Evolutionary conservation across 352 stramenopile species (phyloP).

Genomic region (Pythium myriotylum): DNA sequence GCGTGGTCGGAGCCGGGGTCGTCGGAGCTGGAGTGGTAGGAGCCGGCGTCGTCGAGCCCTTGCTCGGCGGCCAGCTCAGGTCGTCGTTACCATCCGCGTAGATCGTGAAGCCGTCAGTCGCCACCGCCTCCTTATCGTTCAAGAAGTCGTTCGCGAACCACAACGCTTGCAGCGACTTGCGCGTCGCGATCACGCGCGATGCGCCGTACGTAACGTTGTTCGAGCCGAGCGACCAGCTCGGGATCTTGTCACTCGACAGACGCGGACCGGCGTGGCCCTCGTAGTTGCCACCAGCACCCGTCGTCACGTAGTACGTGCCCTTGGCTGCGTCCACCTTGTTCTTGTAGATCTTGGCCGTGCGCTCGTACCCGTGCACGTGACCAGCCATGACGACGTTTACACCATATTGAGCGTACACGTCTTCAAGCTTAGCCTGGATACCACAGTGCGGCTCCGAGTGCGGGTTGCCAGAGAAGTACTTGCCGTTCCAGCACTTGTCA

Average conservation of each 20-base stretch:
- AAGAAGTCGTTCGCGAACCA: conserved; percentile 52
- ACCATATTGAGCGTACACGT: conserved; percentile 43
- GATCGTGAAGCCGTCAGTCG: conserved; percentile 53
- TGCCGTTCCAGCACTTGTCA: conserved; percentile 59
- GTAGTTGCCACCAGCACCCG: conserved; percentile 50
- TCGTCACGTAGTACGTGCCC: conserved; percentile 53
- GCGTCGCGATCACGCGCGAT: conserved; percentile 49
- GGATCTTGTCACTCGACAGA: conserved; percentile 28
- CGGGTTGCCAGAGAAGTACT: conserved; percentile 38
- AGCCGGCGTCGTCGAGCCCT: conserved; percentile 13
- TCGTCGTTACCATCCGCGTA: conserved; percentile 38
- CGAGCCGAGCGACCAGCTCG: conserved; percentile 42
- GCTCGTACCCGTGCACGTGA: conserved; percentile 58
- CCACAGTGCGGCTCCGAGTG: conserved; percentile 49
- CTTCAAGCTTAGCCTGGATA: conserved; percentile 46
- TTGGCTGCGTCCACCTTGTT: conserved; percentile 44
- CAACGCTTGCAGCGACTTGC: conserved; percentile 47
- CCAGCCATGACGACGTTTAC: conserved; percentile 50
- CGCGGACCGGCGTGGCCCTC: conserved; percentile 47
- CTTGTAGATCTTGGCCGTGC: conserved; percentile 51
- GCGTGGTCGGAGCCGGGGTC: too few relatives aligned
- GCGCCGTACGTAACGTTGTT: conserved; percentile 54
- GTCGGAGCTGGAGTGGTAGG: conserved; percentile 3
- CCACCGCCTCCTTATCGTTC: conserved; percentile 34
- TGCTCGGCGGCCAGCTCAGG: conserved; percentile 37